Percentiles rank a stretch among this genome's conserved stretches.
Conservation (phyloP, 129 eudicot species). For the Chrysanthemum seticuspe region DNA sequence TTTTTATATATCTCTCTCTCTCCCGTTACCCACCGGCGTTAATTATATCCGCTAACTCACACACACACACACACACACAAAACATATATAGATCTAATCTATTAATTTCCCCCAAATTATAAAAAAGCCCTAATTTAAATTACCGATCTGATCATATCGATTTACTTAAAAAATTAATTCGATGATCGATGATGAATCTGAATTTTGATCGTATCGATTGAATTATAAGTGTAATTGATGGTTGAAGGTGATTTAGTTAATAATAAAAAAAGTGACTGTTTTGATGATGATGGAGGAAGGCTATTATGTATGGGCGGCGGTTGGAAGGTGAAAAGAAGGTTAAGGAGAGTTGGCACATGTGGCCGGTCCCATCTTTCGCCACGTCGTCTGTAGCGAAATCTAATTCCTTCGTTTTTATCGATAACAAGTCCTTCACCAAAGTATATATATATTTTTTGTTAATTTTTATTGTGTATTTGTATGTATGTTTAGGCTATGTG, state of each 20-base stretch:
- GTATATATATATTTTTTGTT: conserved; percentile 16
- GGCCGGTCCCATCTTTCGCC: conserved; percentile 52
- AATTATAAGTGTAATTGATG: conserved; percentile 23
- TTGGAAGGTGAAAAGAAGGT: conserved; percentile 45
- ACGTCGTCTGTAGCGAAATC: conserved; percentile 37
- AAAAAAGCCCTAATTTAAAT: conserved; percentile 43
- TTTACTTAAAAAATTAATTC: no score
- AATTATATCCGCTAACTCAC: conserved; percentile 9
- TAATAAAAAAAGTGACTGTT: background rate
- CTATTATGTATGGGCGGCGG: conserved; percentile 43
- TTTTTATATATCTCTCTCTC: conserved; percentile 2
- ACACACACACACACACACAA: background rate
- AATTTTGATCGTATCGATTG: no score
- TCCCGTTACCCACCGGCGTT: conserved; percentile 26
- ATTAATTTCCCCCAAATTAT: conserved; percentile 15
- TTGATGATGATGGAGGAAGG: conserved; percentile 35
- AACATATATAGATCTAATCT: conserved; percentile 10
- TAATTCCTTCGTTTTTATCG: conserved; percentile 23
- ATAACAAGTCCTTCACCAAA: conserved; percentile 40
- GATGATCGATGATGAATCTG: no score
- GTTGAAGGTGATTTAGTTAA: conserved; percentile 23
- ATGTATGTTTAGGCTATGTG: background rate
- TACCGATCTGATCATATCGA: background rate
- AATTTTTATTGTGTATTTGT: background rate
- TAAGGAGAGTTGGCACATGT: conserved; percentile 53